Conservation (phyloP, 805 yeast species). For the Deakozyma indianensis region DNA sequence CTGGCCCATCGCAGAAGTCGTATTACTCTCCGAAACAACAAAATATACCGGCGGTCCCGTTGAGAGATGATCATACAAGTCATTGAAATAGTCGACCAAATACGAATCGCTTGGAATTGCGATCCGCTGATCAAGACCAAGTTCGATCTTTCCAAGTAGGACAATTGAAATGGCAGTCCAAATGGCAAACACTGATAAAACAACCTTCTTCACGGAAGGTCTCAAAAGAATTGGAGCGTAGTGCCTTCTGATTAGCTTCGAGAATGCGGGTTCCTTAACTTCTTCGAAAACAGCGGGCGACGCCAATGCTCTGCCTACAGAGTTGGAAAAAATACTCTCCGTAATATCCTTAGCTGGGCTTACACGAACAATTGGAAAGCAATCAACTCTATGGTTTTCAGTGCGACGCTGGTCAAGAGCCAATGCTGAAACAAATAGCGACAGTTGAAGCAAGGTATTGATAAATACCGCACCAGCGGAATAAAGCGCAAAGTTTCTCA, state of each 20-base stretch:
- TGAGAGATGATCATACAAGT: slow-evolving; percentile 55
- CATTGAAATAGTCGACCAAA: slow-evolving; percentile 64
- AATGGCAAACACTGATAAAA: slow-evolving; percentile 39
- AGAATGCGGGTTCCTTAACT: slow-evolving; percentile 22
- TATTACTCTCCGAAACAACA: slow-evolving; percentile 55
- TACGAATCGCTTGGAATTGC: slow-evolving; percentile 81
- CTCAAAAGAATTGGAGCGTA: slow-evolving; percentile 51
- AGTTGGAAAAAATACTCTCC: slow-evolving; percentile 7
- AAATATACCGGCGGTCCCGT: slow-evolving; percentile 90
- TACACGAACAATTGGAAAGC: slow-evolving; percentile 39
- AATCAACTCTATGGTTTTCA: slow-evolving; percentile 45
- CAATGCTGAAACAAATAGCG: slow-evolving; percentile 63
- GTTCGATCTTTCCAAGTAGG: slow-evolving; percentile 49
- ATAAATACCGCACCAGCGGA: slow-evolving; percentile 75
- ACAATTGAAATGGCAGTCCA: slow-evolving; percentile 60
- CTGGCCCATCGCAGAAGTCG: slow-evolving; percentile 49
- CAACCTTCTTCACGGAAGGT: slow-evolving; percentile 29
- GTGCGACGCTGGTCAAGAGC: slow-evolving; percentile 51
- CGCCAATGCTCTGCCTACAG: slow-evolving; percentile 8
- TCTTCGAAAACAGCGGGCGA: slow-evolving; percentile 12
- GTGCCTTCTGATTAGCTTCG: slow-evolving; percentile 27
- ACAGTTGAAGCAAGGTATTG: slow-evolving; percentile 66
- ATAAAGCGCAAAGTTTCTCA: slow-evolving; percentile 79
- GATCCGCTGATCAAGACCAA: slow-evolving; percentile 80
- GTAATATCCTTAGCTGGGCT: slow-evolving; percentile 5